Base-by-base conservation (phyloP, 129 eudicot genomes). In the Saposhnikovia divaricata region DNA sequence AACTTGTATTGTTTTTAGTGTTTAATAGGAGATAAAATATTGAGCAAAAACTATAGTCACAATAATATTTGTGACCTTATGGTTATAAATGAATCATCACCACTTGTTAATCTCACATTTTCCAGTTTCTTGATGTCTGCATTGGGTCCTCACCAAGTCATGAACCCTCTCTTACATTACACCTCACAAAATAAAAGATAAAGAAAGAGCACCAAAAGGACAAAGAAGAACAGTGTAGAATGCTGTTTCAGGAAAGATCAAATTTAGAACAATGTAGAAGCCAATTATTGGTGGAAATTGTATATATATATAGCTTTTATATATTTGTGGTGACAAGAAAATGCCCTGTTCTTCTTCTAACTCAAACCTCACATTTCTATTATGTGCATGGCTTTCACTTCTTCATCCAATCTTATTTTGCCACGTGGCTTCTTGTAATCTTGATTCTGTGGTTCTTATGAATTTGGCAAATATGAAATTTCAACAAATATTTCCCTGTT, bases 371-470 rank as follows among this genome's bases (percentile, higher is more conserved):
- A 61, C 69, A 61, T 61, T 68, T 15, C 43, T 38, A 21, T 71
- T 18, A 10, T 37, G 75, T 16, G 48, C 13, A 78, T 63, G 75
- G 47, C 21, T 69, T 66, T 43, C 34, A 46, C 9, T 31, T 5
- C 37, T 69, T 75, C 37, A 66, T 63, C 16, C 85, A 84, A 71
- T 78, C 57, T 25, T 15, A 11, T 59, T 6, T 9, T 46, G 90
- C 91, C 97, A 88, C 74, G 94, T 88, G 97, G 87, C 86, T 77
- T 43, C 47, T 74, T 6, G 84, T 81, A 85, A 93, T 93, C 98
- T 88, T 88, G 80, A 85, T 84, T 89, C 89, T 91, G 97, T 93
- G 98, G 97, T 82, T 81, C 75, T 79, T 70, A 69, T 47, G 80
- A 50, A 61, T 77, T 81, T 51, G 75, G 69, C 34, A 84, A 82